phyloP scores from a whole-genome alignment of 805 yeast species.

The Huiozyma sinensis region DNA sequence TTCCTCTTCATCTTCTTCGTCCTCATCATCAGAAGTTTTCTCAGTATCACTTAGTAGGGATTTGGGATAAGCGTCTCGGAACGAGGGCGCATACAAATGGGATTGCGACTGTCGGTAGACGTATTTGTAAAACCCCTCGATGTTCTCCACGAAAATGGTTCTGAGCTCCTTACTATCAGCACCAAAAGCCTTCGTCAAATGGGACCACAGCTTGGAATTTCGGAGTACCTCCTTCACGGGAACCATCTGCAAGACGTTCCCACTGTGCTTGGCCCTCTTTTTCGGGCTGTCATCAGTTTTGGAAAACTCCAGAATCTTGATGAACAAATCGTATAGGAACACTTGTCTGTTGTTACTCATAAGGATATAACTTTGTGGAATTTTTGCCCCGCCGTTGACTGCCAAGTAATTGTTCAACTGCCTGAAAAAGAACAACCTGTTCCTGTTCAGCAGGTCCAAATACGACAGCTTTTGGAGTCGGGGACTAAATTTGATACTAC shows the following conservation, averaged over 20 bases:
- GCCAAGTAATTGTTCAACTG: constrained; percentile 46
- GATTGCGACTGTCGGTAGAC: constrained; percentile 14
- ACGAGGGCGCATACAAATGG: constrained; percentile 2
- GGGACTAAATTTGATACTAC: constrained; percentile 52
- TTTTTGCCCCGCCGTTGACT: neutral
- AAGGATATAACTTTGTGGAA: no score
- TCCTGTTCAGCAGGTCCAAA: constrained; percentile 50
- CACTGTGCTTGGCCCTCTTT: neutral
- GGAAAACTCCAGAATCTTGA: constrained; percentile 22
- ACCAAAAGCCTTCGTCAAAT: constrained; percentile 9
- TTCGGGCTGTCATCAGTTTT: neutral
- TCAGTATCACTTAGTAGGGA: constrained; percentile 23
- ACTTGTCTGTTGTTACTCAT: constrained; percentile 3
- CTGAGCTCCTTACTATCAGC: constrained; percentile 2
- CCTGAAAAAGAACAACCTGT: constrained; percentile 49
- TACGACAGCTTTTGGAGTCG: constrained; percentile 59
- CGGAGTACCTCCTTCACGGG: constrained; percentile 3
- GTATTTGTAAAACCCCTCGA: constrained; percentile 28
- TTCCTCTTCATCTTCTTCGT: constrained; percentile 25
- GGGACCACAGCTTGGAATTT: constrained; percentile 22
- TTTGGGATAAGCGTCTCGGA: constrained; percentile 23
- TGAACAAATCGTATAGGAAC: constrained; percentile 32
- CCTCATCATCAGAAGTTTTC: constrained; percentile 14
- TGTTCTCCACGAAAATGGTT: constrained; percentile 16
- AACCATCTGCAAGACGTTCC: neutral